phyloP scores from a whole-genome alignment of 2,329 filamentous ascomycete genomes.

The Trichoderma breve region DNA sequence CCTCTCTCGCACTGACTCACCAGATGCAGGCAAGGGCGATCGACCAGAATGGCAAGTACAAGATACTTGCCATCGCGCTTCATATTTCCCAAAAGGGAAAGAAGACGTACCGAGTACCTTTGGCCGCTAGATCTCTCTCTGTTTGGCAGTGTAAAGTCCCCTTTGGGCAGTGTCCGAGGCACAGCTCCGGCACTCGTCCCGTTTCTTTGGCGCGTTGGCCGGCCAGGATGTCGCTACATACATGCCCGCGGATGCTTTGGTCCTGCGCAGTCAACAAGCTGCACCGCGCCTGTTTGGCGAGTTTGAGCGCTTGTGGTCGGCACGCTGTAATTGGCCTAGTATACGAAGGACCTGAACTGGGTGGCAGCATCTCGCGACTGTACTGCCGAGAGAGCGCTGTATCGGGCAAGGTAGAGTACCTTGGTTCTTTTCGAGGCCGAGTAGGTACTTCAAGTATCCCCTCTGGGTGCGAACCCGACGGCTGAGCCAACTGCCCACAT shows the following conservation, averaged over 20 bases:
- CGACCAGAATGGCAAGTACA: conserved; percentile 10
- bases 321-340: not conserved
- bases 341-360: not conserved
- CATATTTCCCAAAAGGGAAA: conserved; percentile 9
- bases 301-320: conserved; percentile 7
- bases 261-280: not conserved
- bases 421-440: not conserved
- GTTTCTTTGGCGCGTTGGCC: not conserved
- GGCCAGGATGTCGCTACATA: not conserved
- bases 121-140: not conserved
- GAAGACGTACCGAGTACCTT: conserved; percentile 12
- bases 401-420: not conserved
- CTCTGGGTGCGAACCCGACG: conserved; percentile 1
- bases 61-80: conserved; percentile 4
- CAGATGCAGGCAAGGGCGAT: conserved; percentile 6
- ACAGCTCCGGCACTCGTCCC: not conserved
- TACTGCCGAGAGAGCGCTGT: not conserved
- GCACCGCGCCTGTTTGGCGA: conserved; percentile 11
- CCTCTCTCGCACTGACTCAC: not conserved
- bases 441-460: not conserved
- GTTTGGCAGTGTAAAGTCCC: not conserved
- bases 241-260: too few species aligned
- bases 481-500: not conserved
- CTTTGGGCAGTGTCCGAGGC: conserved; percentile 1
- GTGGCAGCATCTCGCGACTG: not conserved